Percentiles rank a stretch among this genome's conserved stretches.
Conservation (phyloP, 2,329 filamentous ascomycete species). For the Epichloe amarillans region DNA sequence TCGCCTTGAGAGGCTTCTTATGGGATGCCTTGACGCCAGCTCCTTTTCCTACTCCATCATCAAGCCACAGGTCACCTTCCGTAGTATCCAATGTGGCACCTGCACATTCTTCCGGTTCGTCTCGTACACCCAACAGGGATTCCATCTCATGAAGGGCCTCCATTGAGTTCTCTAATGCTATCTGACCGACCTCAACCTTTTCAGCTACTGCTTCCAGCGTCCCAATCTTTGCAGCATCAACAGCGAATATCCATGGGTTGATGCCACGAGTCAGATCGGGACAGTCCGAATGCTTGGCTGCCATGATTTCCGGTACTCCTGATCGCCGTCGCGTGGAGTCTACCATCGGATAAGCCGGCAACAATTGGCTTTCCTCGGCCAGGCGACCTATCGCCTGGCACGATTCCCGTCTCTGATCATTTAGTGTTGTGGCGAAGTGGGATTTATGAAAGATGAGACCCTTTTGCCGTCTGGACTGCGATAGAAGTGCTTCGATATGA, state of each 20-base stretch:
- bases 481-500: constrained; percentile 40
- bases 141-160: constrained; percentile 35
- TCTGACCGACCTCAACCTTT: constrained; percentile 44
- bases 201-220: constrained; percentile 46
- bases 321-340: constrained; percentile 19
- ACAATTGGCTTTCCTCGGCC: constrained; percentile 48
- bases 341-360: constrained; percentile 37
- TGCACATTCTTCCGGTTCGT: constrained; percentile 12
- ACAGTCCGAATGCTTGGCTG: constrained; percentile 21
- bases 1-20: constrained; percentile 8
- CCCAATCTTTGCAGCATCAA: constrained; percentile 45
- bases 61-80: constrained; percentile 24
- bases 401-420: constrained; percentile 37
- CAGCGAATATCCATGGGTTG: constrained; percentile 46
- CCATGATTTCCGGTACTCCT: constrained; percentile 32
- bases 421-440: constrained; percentile 36
- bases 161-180: constrained; percentile 40
- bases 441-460: constrained; percentile 43
- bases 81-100: constrained; percentile 10
- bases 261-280: constrained; percentile 30
- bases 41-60: constrained; percentile 13
- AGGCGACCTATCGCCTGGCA: constrained; percentile 38
- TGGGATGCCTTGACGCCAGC: neutral
- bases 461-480: constrained; percentile 43
- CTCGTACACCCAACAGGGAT: constrained; percentile 28